phyloP scores from a whole-genome alignment of 2,329 filamentous ascomycete species.

The Emmonsiellopsis sp. region DNA sequence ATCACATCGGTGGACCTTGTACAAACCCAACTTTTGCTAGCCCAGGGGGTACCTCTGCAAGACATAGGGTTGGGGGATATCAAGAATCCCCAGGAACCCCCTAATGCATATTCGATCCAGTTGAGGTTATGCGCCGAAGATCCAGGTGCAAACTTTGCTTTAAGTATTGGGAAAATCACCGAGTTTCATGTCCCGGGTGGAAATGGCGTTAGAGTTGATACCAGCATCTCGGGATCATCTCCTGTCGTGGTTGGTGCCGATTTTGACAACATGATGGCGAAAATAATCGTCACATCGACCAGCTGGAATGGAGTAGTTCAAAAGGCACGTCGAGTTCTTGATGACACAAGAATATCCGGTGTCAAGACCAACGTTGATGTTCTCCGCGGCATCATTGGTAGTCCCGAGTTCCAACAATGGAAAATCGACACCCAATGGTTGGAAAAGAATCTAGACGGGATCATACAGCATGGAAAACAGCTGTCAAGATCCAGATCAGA shows the following conservation, averaged over 20 bases:
- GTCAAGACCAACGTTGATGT: conserved; percentile 51
- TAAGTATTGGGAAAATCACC: conserved; percentile 53
- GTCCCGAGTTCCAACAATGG: conserved; percentile 41
- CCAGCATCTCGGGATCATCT: conserved; percentile 39
- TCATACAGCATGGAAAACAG: conserved; percentile 28
- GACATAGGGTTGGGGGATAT: conserved; percentile 26
- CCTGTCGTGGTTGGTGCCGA: conserved; percentile 43
- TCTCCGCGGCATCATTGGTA: conserved; percentile 45
- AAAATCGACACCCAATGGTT: conserved; percentile 51
- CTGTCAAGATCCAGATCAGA: conserved; percentile 17
- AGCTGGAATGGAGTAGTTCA: conserved; percentile 44
- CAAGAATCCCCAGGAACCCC: conserved; percentile 25
- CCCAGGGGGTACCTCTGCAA: conserved; percentile 40
- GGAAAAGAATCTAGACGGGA: conserved; percentile 37
- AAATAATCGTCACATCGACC: conserved; percentile 48
- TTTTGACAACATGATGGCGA: conserved; percentile 52
- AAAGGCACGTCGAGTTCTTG: conserved; percentile 48
- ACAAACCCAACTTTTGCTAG: conserved; percentile 44
- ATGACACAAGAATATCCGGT: conserved; percentile 47
- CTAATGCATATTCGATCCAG: conserved; percentile 43
- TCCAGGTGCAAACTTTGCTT: conserved; percentile 42
- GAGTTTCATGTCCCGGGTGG: conserved; percentile 47
- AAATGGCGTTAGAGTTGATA: conserved; percentile 51
- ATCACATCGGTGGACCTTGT: conserved; percentile 49
- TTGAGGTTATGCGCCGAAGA: conserved; percentile 52